Conservation (phyloP, 1,284 basidiomycete genomes). For the Ganoderma sinense region DNA sequence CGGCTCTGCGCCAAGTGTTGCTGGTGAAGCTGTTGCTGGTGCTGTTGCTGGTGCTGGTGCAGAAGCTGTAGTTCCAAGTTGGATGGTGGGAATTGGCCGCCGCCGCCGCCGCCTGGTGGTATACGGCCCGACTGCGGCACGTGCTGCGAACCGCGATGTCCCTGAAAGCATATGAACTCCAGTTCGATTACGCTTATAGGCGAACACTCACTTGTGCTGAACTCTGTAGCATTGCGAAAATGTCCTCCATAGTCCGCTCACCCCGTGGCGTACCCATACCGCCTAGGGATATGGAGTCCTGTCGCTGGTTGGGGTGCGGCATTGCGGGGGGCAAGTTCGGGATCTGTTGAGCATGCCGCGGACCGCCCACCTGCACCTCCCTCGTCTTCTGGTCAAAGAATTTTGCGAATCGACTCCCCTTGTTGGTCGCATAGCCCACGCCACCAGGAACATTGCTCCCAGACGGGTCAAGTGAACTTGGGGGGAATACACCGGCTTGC, state of each 20-base stretch:
- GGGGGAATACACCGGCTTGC: conserved; percentile 23
- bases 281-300: conserved; percentile 49
- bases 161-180: conserved; percentile 25
- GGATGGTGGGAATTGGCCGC: conserved; percentile 39
- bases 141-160: conserved; percentile 41
- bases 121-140: conserved; percentile 37
- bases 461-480: conserved; percentile 32
- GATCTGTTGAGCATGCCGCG: conserved; percentile 49
- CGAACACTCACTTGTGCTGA: conserved; percentile 60
- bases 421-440: conserved; percentile 52
- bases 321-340: conserved; percentile 51
- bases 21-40: conserved; percentile 53
- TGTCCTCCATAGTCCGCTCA: conserved; percentile 72
- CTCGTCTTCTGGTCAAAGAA: conserved; percentile 79
- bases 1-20: conserved; percentile 52
- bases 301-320: conserved; percentile 53
- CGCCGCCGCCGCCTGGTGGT: conserved; percentile 34
- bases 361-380: conserved; percentile 45
- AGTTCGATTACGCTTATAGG: neutral
- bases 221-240: conserved; percentile 76
- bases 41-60: conserved; percentile 54
- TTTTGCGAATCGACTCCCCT: conserved; percentile 83
- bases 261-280: conserved; percentile 50
- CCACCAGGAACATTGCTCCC: conserved; percentile 35
- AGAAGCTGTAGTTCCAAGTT: conserved; percentile 40